Conservation (phyloP, 352 stramenopile genomes). For the Discostella stelligera region DNA sequence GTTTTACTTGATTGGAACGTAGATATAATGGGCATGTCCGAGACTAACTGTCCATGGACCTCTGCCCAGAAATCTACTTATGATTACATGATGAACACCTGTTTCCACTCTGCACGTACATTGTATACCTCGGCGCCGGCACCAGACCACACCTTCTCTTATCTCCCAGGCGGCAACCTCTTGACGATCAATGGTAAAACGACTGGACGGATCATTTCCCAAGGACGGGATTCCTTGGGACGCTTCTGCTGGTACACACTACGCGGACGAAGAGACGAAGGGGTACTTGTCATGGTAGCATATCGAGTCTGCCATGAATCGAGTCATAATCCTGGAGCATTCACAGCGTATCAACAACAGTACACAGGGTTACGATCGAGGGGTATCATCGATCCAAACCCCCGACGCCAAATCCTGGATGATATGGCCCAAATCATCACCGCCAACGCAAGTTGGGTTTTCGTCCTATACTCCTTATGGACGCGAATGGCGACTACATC, state of each 20-base stretch:
- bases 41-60: slow-evolving; percentile 23
- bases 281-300: slow-evolving; percentile 13
- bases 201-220: not conserved
- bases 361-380: slow-evolving; percentile 24
- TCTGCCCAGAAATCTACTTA: not conserved
- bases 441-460: no score
- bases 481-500: no score
- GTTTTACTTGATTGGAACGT: slow-evolving; percentile 1
- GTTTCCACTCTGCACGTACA: not conserved
- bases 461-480: no score
- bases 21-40: no score
- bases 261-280: slow-evolving; percentile 10
- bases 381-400: slow-evolving; percentile 14
- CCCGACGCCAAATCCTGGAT: not conserved
- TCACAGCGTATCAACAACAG: slow-evolving; percentile 23
- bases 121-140: not conserved
- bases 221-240: slow-evolving; percentile 1
- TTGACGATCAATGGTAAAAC: not conserved
- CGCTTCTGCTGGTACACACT: slow-evolving; percentile 20
- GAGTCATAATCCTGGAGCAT: not conserved
- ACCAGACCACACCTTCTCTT: not conserved
- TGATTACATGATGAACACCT: not conserved
- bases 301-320: slow-evolving; percentile 30
- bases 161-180: no score
- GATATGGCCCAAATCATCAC: no score